Evolutionary conservation across 2,329 filamentous ascomycete species (phyloP).

Genomic region (Arthrobotrys pseudoclavata): DNA sequence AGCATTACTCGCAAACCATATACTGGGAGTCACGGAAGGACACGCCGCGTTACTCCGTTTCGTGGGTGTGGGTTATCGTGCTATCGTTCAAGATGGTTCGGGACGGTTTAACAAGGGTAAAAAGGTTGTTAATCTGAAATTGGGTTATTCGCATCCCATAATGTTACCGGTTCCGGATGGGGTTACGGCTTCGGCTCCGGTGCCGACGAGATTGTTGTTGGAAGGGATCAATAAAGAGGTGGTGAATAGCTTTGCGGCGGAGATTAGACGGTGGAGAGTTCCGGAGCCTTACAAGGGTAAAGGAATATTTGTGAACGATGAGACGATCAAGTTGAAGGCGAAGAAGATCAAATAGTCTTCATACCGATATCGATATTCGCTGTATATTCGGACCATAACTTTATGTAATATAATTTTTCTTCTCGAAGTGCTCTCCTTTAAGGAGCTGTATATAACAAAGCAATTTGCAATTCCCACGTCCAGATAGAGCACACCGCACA

Average conservation of each 20-base stretch:
- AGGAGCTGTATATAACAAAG: conserved; percentile 5
- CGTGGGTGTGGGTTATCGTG: conserved; percentile 95
- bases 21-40: conserved; percentile 94
- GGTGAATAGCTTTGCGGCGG: conserved; percentile 90
- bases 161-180: conserved; percentile 87
- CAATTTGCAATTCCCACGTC: conserved; percentile 19
- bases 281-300: conserved; percentile 96
- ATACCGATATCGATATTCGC: background rate
- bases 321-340: conserved; percentile 97
- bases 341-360: conserved; percentile 88
- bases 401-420: conserved; percentile 31
- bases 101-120: conserved; percentile 78
- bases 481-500: background rate
- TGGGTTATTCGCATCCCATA: conserved; percentile 95
- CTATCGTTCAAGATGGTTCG: conserved; percentile 83
- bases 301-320: conserved; percentile 97
- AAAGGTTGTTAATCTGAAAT: conserved; percentile 93
- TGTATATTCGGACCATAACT: conserved; percentile 5
- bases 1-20: conserved; percentile 88
- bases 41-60: conserved; percentile 93
- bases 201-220: conserved; percentile 89
- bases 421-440: background rate
- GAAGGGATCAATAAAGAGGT: conserved; percentile 89
- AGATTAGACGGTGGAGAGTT: conserved; percentile 86
- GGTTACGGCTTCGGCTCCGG: conserved; percentile 86